Percentiles rank a stretch among this genome's conserved stretches.
phyloP scores from a whole-genome alignment of 768 basidiomycete species.

The Kondoa subrosea region DNA sequence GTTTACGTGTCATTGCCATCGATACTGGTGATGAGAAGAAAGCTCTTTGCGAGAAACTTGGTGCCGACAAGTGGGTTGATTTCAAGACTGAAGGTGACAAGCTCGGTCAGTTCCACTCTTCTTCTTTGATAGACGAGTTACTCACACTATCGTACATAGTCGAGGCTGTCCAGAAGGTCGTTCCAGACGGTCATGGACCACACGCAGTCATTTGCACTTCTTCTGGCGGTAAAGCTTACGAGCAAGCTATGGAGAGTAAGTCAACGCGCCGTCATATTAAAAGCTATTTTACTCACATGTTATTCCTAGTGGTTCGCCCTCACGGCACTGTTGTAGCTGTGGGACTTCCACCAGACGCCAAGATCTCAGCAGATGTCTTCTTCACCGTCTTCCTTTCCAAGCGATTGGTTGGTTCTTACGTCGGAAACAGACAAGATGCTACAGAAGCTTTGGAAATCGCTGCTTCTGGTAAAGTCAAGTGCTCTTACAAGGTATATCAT shows the following conservation, averaged over 20 bases:
- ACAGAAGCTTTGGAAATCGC: constrained; percentile 65
- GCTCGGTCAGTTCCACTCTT: too few relatives aligned
- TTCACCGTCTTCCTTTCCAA: constrained; percentile 38
- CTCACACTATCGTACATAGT: too few relatives aligned
- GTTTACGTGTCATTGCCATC: constrained; percentile 62
- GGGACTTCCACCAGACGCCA: constrained; percentile 45
- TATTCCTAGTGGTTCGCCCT: constrained; percentile 41
- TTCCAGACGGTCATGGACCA: constrained; percentile 48
- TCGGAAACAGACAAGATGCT: constrained; percentile 65
- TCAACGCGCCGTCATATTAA: neutral
- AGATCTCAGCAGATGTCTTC: constrained; percentile 43
- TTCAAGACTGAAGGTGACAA: constrained; percentile 48
- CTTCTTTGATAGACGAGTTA: too few relatives aligned
- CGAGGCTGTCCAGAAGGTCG: constrained; percentile 45
- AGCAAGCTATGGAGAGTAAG: constrained; percentile 32
- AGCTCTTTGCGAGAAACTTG: constrained; percentile 27
- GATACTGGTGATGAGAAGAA: constrained; percentile 59
- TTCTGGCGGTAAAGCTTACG: constrained; percentile 34
- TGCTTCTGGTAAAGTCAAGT: constrained; percentile 51
- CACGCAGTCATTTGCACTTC: constrained; percentile 40
- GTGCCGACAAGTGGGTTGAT: constrained; percentile 41
- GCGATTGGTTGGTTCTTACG: constrained; percentile 35
- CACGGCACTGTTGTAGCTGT: constrained; percentile 62
- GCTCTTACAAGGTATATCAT: constrained; percentile 10
- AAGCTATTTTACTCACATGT: neutral